Conservation (phyloP, 768 basidiomycete genomes). For the Lactarius vividus region DNA sequence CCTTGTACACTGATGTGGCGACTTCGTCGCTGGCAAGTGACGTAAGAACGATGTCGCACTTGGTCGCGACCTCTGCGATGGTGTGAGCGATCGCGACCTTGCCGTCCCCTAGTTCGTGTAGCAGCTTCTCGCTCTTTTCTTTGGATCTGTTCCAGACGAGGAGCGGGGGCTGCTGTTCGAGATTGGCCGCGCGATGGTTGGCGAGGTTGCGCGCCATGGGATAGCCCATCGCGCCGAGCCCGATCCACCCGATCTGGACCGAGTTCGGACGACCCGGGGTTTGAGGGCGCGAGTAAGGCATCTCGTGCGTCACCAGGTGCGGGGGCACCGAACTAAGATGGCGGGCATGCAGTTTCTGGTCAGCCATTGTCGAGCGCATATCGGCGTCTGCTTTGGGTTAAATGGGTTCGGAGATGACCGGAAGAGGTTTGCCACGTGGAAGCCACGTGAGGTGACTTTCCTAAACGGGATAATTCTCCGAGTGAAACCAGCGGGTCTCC, state of each 20-base stretch:
- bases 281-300: slow-evolving; percentile 59
- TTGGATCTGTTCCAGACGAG: slow-evolving; percentile 74
- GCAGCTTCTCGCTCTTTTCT: slow-evolving; percentile 57
- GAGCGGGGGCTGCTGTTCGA: slow-evolving; percentile 47
- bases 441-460: slow-evolving; percentile 5
- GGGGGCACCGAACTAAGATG: slow-evolving; percentile 22
- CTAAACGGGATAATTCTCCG: slow-evolving; percentile 13
- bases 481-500: slow-evolving; percentile 1
- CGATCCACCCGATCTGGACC: slow-evolving; percentile 47
- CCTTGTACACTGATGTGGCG: slow-evolving; percentile 58
- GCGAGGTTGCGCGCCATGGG: slow-evolving; percentile 81
- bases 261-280: slow-evolving; percentile 42
- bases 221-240: slow-evolving; percentile 68
- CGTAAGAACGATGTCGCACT: slow-evolving; percentile 71
- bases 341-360: slow-evolving; percentile 3
- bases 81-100: slow-evolving; percentile 52
- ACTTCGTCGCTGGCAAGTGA: slow-evolving; percentile 70
- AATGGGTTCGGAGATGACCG: too few relatives aligned
- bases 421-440: slow-evolving; percentile 6
- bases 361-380: slow-evolving; percentile 11
- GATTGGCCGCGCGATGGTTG: slow-evolving; percentile 42
- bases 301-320: background rate
- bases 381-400: background rate
- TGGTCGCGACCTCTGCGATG: slow-evolving; percentile 23
- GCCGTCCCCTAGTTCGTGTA: slow-evolving; percentile 52